Evolutionary conservation across 148 eudicot species (phyloP).

Genomic region (Diospyros kaki): DNA sequence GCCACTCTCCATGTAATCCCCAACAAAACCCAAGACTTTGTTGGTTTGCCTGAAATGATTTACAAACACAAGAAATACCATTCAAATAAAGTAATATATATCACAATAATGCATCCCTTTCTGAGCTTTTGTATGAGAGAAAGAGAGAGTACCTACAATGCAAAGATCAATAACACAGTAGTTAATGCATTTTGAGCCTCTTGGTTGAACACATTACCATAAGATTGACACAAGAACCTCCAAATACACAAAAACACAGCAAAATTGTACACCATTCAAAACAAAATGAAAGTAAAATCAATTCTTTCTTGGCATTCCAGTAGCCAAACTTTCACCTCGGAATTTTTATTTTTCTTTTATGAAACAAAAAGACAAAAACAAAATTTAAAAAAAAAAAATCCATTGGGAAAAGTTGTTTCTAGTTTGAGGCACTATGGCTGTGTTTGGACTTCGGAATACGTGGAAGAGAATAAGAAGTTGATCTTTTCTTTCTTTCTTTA

Average conservation of each 20-base stretch:
- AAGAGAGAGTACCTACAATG: background rate
- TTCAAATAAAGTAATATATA: slow-evolving; percentile 6
- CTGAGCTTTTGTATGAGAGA: background rate
- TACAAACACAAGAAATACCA: slow-evolving; percentile 19
- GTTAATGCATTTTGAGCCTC: background rate
- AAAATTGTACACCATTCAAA: background rate
- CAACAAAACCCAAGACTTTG: slow-evolving; percentile 25
- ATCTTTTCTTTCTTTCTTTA: no score
- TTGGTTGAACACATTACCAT: slow-evolving; percentile 2
- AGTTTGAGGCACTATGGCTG: no score
- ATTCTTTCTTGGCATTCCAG: slow-evolving; percentile 24
- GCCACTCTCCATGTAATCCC: slow-evolving; percentile 43
- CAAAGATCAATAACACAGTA: background rate
- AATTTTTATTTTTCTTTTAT: slow-evolving; percentile 9
- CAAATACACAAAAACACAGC: slow-evolving; percentile 18
- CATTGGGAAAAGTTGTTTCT: background rate
- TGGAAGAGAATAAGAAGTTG: no score
- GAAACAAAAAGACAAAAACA: slow-evolving; percentile 17
- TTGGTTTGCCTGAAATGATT: background rate
- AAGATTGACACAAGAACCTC: slow-evolving; percentile 14
- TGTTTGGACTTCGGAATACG: no score
- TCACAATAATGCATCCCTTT: background rate
- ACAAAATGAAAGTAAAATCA: slow-evolving; percentile 1
- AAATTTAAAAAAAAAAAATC: slow-evolving; percentile 16
- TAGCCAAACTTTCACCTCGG: slow-evolving; percentile 12